Conservation (phyloP, 2,329 filamentous ascomycete genomes). For the Fusarium pseudonygamai region DNA sequence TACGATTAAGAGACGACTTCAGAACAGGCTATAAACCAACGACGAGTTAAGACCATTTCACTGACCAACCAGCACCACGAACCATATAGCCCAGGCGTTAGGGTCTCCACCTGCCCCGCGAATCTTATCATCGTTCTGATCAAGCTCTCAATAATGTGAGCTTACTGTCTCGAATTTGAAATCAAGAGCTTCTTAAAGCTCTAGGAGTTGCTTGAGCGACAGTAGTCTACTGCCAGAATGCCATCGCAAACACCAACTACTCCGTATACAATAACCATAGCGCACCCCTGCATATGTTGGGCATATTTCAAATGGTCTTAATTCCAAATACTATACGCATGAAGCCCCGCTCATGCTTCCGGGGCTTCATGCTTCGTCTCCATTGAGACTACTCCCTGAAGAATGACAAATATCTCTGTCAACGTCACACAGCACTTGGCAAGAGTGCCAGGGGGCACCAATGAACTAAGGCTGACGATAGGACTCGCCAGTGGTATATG, state of each 20-base stretch:
- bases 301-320: constrained; percentile 12
- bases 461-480: constrained; percentile 41
- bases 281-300: neutral
- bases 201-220: neutral
- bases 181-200: neutral
- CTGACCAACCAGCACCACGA: constrained; percentile 23
- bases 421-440: constrained; percentile 23
- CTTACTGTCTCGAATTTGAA: neutral
- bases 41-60: neutral
- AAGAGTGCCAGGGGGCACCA: constrained; percentile 7
- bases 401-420: constrained; percentile 35
- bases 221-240: neutral
- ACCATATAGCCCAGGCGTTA: neutral
- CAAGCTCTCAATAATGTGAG: constrained; percentile 11
- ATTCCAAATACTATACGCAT: constrained; percentile 30
- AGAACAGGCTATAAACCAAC: constrained; percentile 20
- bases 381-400: constrained; percentile 10
- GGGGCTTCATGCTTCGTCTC: constrained; percentile 21
- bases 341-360: constrained; percentile 12
- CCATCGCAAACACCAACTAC: neutral
- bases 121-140: constrained; percentile 13
- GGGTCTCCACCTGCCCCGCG: constrained; percentile 37
- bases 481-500: constrained; percentile 2
- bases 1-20: constrained; percentile 3
- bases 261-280: neutral